A percentile compares a stretch with the other conserved stretches of the same genome.
Conservation (phyloP, 345 rosid species). For the Citrus maxima region DNA sequence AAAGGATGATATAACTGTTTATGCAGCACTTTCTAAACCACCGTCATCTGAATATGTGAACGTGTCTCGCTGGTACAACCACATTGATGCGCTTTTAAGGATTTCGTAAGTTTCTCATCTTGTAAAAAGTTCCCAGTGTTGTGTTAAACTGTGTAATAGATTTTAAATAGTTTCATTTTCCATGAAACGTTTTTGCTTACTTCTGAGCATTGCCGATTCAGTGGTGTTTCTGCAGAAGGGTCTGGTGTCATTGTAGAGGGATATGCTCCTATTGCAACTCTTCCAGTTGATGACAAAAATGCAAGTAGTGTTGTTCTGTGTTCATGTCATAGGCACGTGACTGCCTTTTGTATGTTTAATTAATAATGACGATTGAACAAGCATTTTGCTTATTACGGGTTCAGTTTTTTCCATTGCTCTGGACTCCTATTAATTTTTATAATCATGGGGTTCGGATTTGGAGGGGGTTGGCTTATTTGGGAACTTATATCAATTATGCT, state of each 20-base stretch:
- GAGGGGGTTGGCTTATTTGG: too few relatives aligned
- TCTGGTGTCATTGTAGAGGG: constrained; percentile 73
- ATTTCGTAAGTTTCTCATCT: constrained; percentile 64
- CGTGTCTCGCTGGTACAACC: constrained; percentile 72
- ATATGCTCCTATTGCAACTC: constrained; percentile 70
- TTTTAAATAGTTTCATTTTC: neutral
- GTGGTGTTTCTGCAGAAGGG: constrained; percentile 80
- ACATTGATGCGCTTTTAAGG: constrained; percentile 82
- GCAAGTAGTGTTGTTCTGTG: constrained; percentile 19
- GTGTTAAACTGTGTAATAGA: too few relatives aligned
- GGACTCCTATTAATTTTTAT: too few relatives aligned
- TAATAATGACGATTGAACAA: neutral
- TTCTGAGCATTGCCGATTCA: constrained; percentile 16
- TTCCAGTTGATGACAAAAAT: constrained; percentile 68
- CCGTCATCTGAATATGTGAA: constrained; percentile 68
- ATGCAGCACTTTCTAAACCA: constrained; percentile 46
- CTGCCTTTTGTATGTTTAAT: too few relatives aligned
- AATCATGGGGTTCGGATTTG: too few relatives aligned
- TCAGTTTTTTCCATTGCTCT: neutral
- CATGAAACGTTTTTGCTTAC: neutral
- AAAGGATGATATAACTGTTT: constrained; percentile 76
- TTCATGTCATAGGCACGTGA: neutral
- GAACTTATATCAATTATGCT: too few relatives aligned
- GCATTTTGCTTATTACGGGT: neutral
- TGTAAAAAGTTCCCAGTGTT: too few relatives aligned